Evolutionary conservation across 345 rosid genomes (phyloP), one percentile per base, ranked within the genome.

Genomic region (Erodium maritimum): DNA sequence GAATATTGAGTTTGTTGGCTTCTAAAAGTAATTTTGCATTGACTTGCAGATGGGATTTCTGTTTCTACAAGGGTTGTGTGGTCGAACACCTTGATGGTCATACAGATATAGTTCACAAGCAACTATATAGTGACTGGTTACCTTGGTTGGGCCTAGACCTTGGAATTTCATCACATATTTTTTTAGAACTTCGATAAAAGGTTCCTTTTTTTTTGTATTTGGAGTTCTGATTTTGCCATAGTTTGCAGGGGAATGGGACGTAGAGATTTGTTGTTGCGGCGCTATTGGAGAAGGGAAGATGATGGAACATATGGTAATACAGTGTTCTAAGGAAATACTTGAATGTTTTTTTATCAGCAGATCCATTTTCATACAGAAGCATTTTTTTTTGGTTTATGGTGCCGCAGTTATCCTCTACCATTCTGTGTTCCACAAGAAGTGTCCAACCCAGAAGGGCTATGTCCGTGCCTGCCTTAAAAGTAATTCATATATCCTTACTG

Each of bases 241-340:
- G 57, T 58, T 63, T 65, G 42, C 64, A 87, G 90, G 91, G 85
- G 91, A 5, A 80, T 87, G 96, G 73, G 68, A 56, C 75, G 82
- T 59, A 85, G 99, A 73, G 96, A 89, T 73, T 72, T 93, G 53
- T 67, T 93, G 52, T 33, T 87, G 62, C 80, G 81, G 45, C 89
- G 96, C 13, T 89, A 87, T 75, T 93, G 99, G 99, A 83, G 99
- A 77, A 79, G 91, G 48, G 99, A 93, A 68, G 94, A 87, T 10
- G 95, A 93, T 68, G 96, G 99, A 65, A 93, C 99, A 50, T 93
- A 87, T 52, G 96, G 99, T 93, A 76, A 52, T 56, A 22, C 24
- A 21, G 12, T 61, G 58, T n/a, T 57, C 7, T 51, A 45, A 50
- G 21, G 56, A 59, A 57, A 34, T 16, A 21, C 12, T 4, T 56